Evolutionary conservation across 2,329 filamentous ascomycete genomes (phyloP).

Genomic region (Purpureocillium lavendulum): DNA sequence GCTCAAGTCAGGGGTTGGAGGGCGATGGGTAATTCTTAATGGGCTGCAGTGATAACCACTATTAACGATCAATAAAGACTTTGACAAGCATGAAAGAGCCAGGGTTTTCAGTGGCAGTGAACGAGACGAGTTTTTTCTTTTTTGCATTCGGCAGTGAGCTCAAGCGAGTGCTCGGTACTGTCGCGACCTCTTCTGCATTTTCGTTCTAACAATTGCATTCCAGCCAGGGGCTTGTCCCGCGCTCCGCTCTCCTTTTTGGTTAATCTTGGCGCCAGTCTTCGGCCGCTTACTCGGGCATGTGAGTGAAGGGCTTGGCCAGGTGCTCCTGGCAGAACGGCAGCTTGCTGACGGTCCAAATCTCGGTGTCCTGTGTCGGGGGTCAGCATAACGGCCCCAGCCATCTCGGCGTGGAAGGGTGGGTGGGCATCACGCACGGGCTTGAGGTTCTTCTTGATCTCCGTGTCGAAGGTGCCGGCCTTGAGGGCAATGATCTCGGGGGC

Average conservation of each 20-base stretch:
- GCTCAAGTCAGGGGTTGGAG: background rate
- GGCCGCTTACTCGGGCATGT: slow-evolving; percentile 50
- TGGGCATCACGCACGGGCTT: slow-evolving; percentile 45
- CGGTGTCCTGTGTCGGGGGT: slow-evolving; percentile 43
- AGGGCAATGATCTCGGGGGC: slow-evolving; percentile 62
- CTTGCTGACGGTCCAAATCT: slow-evolving; percentile 64
- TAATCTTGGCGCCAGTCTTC: background rate
- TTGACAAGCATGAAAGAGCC: background rate
- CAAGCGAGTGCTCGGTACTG: no score
- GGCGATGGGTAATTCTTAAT: slow-evolving; percentile 1
- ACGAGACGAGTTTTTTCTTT: background rate
- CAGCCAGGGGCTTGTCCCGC: no score
- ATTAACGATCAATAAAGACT: slow-evolving; percentile 1
- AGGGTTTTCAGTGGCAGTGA: no score
- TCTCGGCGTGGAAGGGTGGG: no score
- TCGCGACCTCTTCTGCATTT: no score
- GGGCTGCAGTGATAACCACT: background rate
- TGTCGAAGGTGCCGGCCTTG: slow-evolving; percentile 57
- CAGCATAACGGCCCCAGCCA: slow-evolving; percentile 4
- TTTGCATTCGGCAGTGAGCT: background rate
- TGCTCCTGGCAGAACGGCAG: slow-evolving; percentile 62
- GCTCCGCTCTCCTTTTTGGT: no score
- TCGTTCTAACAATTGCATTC: no score
- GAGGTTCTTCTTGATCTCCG: slow-evolving; percentile 57
- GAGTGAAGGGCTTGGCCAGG: slow-evolving; percentile 51